Percentiles rank a stretch among this genome's conserved stretches.
Evolutionary conservation across 495 filamentous ascomycete species (phyloP).

Genomic region (Tuber calosporum): DNA sequence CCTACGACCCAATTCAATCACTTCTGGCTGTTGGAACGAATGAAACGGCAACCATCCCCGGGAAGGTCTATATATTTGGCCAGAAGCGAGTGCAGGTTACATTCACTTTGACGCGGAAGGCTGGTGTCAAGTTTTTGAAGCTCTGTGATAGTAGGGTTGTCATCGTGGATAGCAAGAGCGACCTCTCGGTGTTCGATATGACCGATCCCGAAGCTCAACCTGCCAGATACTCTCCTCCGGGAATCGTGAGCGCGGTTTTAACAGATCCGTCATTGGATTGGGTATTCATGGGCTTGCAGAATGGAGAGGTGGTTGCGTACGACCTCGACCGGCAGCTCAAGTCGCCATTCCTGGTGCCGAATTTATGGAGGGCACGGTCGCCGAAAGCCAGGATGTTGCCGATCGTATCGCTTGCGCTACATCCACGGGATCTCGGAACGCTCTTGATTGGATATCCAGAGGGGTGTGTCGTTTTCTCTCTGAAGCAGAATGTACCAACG

Average conservation of each 20-base stretch:
- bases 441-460: slow-evolving; percentile 79
- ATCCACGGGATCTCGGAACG: slow-evolving; percentile 88
- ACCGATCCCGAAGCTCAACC: slow-evolving; percentile 20
- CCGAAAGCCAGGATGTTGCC: slow-evolving; percentile 52
- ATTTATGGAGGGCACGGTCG: slow-evolving; percentile 68
- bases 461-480: slow-evolving; percentile 80
- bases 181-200: slow-evolving; percentile 71
- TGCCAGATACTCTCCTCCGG: slow-evolving; percentile 60
- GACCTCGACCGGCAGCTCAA: slow-evolving; percentile 75
- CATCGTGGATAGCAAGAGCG: slow-evolving; percentile 74
- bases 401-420: slow-evolving; percentile 70
- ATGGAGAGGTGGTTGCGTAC: slow-evolving; percentile 77
- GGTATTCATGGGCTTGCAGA: slow-evolving; percentile 69
- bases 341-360: slow-evolving; percentile 70
- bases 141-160: slow-evolving; percentile 59
- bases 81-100: slow-evolving; percentile 68
- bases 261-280: slow-evolving; percentile 88
- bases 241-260: slow-evolving; percentile 59
- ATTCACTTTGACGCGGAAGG: slow-evolving; percentile 56
- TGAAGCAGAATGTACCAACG: slow-evolving; percentile 73
- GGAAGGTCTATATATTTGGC: slow-evolving; percentile 86
- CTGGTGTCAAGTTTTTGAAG: slow-evolving; percentile 62
- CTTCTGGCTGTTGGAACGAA: slow-evolving; percentile 87
- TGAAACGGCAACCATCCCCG: slow-evolving; percentile 66
- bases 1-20: slow-evolving; percentile 90